Conservation (phyloP, 108 stramenopile genomes). For the Cyclotella atomus region DNA sequence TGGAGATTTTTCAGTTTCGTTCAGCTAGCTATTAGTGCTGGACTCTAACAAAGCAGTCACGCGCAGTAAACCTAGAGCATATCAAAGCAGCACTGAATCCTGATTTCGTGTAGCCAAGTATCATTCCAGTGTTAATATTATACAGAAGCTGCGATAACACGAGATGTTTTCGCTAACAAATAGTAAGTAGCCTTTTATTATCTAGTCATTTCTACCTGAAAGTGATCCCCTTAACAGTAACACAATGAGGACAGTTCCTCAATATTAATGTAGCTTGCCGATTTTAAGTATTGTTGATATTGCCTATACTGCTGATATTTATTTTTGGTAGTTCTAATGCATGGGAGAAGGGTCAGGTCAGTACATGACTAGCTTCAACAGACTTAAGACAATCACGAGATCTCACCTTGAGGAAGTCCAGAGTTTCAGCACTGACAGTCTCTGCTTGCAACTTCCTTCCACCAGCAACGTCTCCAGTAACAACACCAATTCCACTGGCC, state of each 20-base stretch:
- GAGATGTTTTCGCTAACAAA: not conserved
- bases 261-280: not conserved
- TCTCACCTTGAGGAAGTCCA: conserved; percentile 71
- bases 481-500: conserved; percentile 66
- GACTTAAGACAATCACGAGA: not conserved
- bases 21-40: not conserved
- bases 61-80: not conserved
- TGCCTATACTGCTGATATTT: not conserved
- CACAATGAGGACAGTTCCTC: conserved; percentile 1
- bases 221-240: not conserved
- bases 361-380: not conserved
- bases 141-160: too few species aligned
- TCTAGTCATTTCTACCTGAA: not conserved
- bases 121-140: too few species aligned
- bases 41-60: too few species aligned
- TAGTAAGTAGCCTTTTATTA: not conserved
- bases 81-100: too few species aligned
- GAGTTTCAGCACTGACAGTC: conserved; percentile 75
- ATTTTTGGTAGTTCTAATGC: conserved; percentile 19
- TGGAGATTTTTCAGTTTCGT: not conserved
- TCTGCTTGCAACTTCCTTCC: conserved; percentile 84
- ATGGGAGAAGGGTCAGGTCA: not conserved
- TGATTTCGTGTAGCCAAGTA: too few species aligned
- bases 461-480: conserved; percentile 58
- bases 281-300: not conserved